A percentile compares a stretch with the other conserved stretches of the same genome.
phyloP scores from a whole-genome alignment of 306 rosid species.

The Acmispon strigosus region DNA sequence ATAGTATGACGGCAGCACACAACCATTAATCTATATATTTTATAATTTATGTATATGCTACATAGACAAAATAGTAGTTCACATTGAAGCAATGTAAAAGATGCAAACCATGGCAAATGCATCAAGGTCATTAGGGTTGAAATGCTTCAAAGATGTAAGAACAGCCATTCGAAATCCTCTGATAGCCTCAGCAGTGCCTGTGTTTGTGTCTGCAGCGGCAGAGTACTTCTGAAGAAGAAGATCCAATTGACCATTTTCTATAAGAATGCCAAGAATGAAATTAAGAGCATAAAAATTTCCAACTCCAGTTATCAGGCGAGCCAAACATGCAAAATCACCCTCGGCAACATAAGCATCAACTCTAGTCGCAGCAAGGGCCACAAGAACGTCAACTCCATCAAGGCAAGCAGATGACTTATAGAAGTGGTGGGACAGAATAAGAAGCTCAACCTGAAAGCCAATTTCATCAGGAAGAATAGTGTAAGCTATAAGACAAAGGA shows the following conservation, averaged over 20 bases:
- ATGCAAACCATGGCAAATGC: slow-evolving; percentile 93
- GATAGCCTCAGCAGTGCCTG: slow-evolving; percentile 81
- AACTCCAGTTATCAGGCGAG: slow-evolving; percentile 96
- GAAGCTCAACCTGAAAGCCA: slow-evolving; percentile 89
- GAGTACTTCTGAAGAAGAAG: slow-evolving; percentile 96
- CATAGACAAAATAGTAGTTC: not conserved
- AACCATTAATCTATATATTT: slow-evolving; percentile 1
- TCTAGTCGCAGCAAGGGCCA: slow-evolving; percentile 96
- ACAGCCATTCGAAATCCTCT: slow-evolving; percentile 97
- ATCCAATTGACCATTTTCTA: slow-evolving; percentile 93
- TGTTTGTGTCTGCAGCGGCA: slow-evolving; percentile 75
- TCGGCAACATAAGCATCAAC: slow-evolving; percentile 88
- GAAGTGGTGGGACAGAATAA: slow-evolving; percentile 93
- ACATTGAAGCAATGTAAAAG: not conserved
- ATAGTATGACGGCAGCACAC: not conserved
- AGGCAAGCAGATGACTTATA: slow-evolving; percentile 97
- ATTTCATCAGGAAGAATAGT: slow-evolving; percentile 5
- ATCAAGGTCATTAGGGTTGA: slow-evolving; percentile 86
- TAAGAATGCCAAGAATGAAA: slow-evolving; percentile 93
- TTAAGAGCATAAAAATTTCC: slow-evolving; percentile 89
- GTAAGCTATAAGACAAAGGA: slow-evolving; percentile 17
- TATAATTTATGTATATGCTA: slow-evolving; percentile 9
- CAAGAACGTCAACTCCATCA: slow-evolving; percentile 99
- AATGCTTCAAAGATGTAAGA: slow-evolving; percentile 94
- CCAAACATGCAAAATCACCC: slow-evolving; percentile 96